Percentiles rank a stretch among this genome's conserved stretches.
These are phyloP conservation scores for Rossbeevera mucosa DNA, from an alignment of 768 basidiomycete species.

Conservation along the genomic window DNA sequence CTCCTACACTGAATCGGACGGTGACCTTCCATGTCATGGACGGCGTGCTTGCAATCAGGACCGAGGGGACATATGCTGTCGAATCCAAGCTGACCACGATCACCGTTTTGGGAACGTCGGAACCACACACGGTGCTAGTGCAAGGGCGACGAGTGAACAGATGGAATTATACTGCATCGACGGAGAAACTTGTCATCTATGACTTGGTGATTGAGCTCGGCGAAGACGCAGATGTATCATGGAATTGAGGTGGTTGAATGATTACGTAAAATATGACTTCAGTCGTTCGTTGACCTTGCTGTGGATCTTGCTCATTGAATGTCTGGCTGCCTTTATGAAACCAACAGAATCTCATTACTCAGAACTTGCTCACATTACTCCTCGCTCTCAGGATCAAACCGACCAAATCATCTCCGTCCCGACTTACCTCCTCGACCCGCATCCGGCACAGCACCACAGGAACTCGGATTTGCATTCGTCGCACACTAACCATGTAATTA, in stretches of 20 bases:
- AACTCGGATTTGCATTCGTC: no score
- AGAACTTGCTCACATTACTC: no score
- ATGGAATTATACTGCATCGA: slow-evolving; percentile 38
- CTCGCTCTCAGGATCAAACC: no score
- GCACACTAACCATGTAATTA: no score
- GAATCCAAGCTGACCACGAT: slow-evolving; percentile 43
- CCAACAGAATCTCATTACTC: no score
- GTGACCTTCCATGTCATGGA: slow-evolving; percentile 40
- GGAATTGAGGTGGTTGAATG: neutral
- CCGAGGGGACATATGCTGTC: slow-evolving; percentile 28
- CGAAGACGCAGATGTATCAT: neutral
- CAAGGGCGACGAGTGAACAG: slow-evolving; percentile 31
- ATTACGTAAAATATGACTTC: no score
- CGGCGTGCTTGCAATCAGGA: slow-evolving; percentile 34
- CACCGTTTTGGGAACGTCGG: slow-evolving; percentile 50
- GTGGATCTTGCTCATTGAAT: no score
- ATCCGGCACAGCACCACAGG: no score
- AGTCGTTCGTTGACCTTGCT: no score
- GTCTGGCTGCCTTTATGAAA: no score
- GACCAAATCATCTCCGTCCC: no score
- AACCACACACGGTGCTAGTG: slow-evolving; percentile 37
- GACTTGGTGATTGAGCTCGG: slow-evolving; percentile 32
- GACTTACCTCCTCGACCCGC: no score
- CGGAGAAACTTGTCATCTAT: slow-evolving; percentile 39
- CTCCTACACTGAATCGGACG: slow-evolving; percentile 47